These are phyloP conservation scores for Leishmania tarentolae DNA, from an alignment of 208 protist genomes.

Conservation along the genomic window DNA sequence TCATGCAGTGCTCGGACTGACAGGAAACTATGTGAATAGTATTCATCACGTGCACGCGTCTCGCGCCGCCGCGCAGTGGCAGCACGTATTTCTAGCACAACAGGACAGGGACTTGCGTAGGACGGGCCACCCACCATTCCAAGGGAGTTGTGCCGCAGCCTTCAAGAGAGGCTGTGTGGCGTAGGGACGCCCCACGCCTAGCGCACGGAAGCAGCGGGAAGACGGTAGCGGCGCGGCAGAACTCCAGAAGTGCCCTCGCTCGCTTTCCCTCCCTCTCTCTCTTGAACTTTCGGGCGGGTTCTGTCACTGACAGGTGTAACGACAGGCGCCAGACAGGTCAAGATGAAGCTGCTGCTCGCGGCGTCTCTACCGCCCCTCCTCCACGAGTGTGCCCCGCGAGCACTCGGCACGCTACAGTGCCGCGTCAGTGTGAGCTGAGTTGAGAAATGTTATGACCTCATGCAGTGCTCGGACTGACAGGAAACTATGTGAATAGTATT, in stretches of 20 bases:
- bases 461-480: constrained; percentile 21
- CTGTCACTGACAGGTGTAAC: constrained; percentile 4
- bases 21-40: constrained; percentile 23
- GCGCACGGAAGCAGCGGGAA: not conserved
- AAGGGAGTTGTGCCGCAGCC: constrained; percentile 12
- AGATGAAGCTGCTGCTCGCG: too few species aligned
- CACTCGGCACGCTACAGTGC: not conserved
- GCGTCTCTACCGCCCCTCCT: not conserved
- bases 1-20: constrained; percentile 19
- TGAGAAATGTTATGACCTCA: constrained; percentile 14
- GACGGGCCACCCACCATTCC: not conserved
- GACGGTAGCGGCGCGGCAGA: constrained; percentile 7
- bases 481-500: constrained; percentile 23
- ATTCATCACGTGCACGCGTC: constrained; percentile 10
- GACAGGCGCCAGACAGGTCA: constrained; percentile 3
- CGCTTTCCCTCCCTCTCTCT: not conserved
- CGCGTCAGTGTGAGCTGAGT: constrained; percentile 15
- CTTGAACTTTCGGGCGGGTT: constrained; percentile 1
- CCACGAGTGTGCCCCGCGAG: not conserved
- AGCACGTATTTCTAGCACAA: constrained; percentile 16
- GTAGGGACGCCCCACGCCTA: not conserved
- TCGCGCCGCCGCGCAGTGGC: not conserved
- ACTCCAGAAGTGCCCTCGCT: not conserved
- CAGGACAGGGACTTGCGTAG: constrained; percentile 9
- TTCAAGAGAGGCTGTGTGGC: too few species aligned